Evolutionary conservation across 2,329 filamentous ascomycete species (phyloP).

Genomic region (Albifimbria verrucaria): DNA sequence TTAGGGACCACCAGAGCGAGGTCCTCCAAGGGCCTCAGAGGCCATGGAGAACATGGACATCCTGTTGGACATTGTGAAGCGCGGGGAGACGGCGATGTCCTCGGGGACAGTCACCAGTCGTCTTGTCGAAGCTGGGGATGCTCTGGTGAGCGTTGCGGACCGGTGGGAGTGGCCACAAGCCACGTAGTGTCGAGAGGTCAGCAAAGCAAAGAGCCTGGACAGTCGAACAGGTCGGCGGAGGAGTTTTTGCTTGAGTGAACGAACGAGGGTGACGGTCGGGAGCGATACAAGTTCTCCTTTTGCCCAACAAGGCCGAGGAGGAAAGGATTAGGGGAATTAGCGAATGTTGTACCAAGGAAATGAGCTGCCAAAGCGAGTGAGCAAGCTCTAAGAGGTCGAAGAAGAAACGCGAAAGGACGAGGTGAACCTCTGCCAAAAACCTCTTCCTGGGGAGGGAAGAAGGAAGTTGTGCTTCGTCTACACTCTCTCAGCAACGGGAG

Average conservation of each 20-base stretch:
- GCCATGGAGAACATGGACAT: constrained; percentile 68
- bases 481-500: constrained; percentile 1
- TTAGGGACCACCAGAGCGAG: constrained; percentile 60
- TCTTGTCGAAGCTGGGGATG: too few relatives aligned
- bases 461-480: constrained; percentile 12
- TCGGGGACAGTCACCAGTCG: constrained; percentile 35
- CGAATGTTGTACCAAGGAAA: constrained; percentile 19
- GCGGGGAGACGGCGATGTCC: constrained; percentile 26
- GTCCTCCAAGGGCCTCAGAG: constrained; percentile 59
- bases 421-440: constrained; percentile 14
- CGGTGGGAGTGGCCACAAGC: too few relatives aligned
- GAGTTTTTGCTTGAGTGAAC: not conserved
- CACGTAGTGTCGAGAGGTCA: too few relatives aligned
- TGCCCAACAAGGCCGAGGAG: constrained; percentile 10
- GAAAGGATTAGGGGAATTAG: constrained; percentile 6
- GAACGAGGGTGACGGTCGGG: constrained; percentile 13
- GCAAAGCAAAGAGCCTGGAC: too few relatives aligned
- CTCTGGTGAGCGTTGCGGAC: constrained; percentile 8
- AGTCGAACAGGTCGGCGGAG: not conserved
- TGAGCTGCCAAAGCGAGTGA: constrained; percentile 58
- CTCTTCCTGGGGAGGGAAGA: constrained; percentile 21
- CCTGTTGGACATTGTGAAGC: constrained; percentile 53
- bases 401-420: constrained; percentile 12
- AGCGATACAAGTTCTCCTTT: constrained; percentile 1
- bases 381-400: constrained; percentile 30